Conservation (phyloP, 2,329 filamentous ascomycete genomes). For the Talaromyces islandicus region DNA sequence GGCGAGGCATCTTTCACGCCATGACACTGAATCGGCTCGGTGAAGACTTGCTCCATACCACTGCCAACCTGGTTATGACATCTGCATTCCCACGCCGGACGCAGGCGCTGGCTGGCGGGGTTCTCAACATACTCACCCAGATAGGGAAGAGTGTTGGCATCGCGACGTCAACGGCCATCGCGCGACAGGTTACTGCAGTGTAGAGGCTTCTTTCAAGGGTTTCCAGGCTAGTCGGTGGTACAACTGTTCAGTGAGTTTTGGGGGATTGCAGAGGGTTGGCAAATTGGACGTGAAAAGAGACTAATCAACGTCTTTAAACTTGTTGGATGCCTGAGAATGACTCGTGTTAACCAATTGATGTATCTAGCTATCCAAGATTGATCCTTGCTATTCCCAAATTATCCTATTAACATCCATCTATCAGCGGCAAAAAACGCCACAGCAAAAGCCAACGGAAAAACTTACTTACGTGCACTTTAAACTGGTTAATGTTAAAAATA, state of each 20-base stretch:
- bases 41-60: neutral
- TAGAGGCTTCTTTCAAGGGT: neutral
- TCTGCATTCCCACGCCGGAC: slow-evolving; percentile 49
- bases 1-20: neutral
- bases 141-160: slow-evolving; percentile 51
- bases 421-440: too few species aligned
- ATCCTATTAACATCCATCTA: too few species aligned
- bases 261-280: neutral
- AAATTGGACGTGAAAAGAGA: too few species aligned
- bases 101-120: slow-evolving; percentile 54
- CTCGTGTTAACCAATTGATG: too few species aligned
- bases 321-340: neutral
- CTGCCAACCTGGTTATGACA: neutral
- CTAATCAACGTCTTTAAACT: neutral
- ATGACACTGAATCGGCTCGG: neutral
- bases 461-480: neutral
- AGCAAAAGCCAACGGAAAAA: neutral
- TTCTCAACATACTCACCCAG: slow-evolving; percentile 55
- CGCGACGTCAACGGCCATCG: slow-evolving; percentile 45
- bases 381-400: too few species aligned
- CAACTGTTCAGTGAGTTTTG: neutral
- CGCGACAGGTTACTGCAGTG: slow-evolving; percentile 1
- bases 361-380: too few species aligned
- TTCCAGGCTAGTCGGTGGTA: neutral
- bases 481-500: neutral